A percentile compares a stretch with the other conserved stretches of the same genome.
These are phyloP conservation scores for Prunus kanzakura DNA, from an alignment of 306 rosid genomes.

Conservation along the genomic window DNA sequence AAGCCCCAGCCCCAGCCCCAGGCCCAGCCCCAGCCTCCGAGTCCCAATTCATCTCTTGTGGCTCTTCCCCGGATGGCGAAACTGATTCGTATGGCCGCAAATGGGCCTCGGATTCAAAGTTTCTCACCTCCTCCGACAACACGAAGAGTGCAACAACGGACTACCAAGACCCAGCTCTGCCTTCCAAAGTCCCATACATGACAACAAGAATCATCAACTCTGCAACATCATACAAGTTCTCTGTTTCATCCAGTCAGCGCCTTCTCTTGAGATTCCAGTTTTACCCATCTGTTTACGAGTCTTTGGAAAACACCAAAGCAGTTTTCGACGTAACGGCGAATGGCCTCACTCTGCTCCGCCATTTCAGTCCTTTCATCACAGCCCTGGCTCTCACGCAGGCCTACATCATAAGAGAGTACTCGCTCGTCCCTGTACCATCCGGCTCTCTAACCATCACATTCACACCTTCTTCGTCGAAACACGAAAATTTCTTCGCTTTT, in stretches of 20 bases:
- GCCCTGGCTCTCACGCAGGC: slow-evolving; percentile 40
- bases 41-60: slow-evolving; percentile 39
- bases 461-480: slow-evolving; percentile 19
- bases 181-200: slow-evolving; percentile 39
- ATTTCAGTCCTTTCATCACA: slow-evolving; percentile 33
- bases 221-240: slow-evolving; percentile 27
- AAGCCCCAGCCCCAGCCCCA: neutral
- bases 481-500: slow-evolving; percentile 22
- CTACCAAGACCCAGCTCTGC: slow-evolving; percentile 40
- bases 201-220: slow-evolving; percentile 40
- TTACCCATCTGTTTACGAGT: slow-evolving; percentile 28
- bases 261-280: slow-evolving; percentile 43
- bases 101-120: slow-evolving; percentile 34
- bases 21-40: neutral
- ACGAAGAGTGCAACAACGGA: slow-evolving; percentile 17
- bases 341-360: slow-evolving; percentile 30
- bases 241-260: slow-evolving; percentile 22
- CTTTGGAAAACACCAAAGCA: slow-evolving; percentile 8
- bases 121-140: slow-evolving; percentile 9
- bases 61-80: slow-evolving; percentile 23
- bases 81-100: slow-evolving; percentile 31
- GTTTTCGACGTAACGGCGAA: slow-evolving; percentile 33
- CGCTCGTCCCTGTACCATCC: slow-evolving; percentile 21
- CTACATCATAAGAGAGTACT: slow-evolving; percentile 37
- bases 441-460: slow-evolving; percentile 33